Evolutionary conservation across 169 alveolate species (phyloP).

Genomic region (Neospora caninum): DNA sequence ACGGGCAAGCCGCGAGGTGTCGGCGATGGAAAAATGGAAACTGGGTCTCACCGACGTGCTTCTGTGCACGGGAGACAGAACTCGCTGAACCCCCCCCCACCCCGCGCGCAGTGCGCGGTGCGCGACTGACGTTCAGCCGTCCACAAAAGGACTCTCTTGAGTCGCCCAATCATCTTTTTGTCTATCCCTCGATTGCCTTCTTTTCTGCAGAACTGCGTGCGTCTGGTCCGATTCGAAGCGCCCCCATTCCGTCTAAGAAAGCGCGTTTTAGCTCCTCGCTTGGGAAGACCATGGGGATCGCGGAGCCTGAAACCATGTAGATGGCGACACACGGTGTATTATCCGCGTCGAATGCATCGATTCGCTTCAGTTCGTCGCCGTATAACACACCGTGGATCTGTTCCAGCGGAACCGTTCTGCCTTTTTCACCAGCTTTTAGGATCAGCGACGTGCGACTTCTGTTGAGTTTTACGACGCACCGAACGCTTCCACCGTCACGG

Average conservation of each 20-base stretch:
- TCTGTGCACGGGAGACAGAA: too few species aligned
- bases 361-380: constrained; percentile 36
- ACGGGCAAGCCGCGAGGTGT: too few species aligned
- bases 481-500: not conserved
- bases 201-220: too few species aligned
- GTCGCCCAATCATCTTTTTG: too few species aligned
- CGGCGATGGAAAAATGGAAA: too few species aligned
- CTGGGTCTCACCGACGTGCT: too few species aligned
- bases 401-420: constrained; percentile 9
- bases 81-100: too few species aligned
- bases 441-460: not conserved
- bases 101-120: too few species aligned
- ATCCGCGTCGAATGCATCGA: constrained; percentile 28
- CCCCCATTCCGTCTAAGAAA: not conserved
- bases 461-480: not conserved
- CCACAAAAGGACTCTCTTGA: too few species aligned
- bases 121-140: too few species aligned
- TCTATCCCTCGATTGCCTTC: too few species aligned
- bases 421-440: not conserved
- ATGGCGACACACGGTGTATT: constrained; percentile 25
- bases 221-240: not conserved
- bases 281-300: constrained; percentile 9
- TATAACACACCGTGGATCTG: not conserved
- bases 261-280: not conserved
- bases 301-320: constrained; percentile 19